Percentiles rank a stretch among this genome's conserved stretches.
phyloP scores from a whole-genome alignment of 23 red algal genomes.

The Gracilaria caudata region DNA sequence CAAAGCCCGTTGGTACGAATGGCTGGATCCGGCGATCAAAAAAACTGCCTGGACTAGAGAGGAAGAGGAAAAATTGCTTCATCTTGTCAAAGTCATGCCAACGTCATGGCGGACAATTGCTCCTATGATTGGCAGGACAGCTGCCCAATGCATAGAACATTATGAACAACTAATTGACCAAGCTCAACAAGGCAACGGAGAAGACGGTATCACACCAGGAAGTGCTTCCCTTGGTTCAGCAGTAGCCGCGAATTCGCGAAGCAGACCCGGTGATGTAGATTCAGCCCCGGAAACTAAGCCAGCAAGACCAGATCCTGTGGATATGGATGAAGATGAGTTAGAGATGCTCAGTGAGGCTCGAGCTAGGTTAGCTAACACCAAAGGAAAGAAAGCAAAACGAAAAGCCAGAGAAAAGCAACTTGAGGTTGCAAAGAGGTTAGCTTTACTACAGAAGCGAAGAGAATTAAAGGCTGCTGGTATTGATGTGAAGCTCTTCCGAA shows the following conservation, averaged over 20 bases:
- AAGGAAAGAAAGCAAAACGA: slow-evolving; percentile 93
- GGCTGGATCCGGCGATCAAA: slow-evolving; percentile 85
- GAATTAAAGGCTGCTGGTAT: slow-evolving; percentile 89
- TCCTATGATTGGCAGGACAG: slow-evolving; percentile 84
- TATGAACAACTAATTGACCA: slow-evolving; percentile 87
- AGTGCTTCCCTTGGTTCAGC: slow-evolving; percentile 12
- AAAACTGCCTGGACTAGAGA: slow-evolving; percentile 86
- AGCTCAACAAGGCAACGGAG: slow-evolving; percentile 46
- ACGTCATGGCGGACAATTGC: slow-evolving; percentile 93
- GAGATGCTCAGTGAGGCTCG: slow-evolving; percentile 93
- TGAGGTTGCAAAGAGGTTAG: slow-evolving; percentile 77
- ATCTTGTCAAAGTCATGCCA: slow-evolving; percentile 83
- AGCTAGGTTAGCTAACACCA: slow-evolving; percentile 89
- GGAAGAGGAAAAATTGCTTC: slow-evolving; percentile 89
- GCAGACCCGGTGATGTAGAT: slow-evolving; percentile 24
- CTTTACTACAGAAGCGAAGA: slow-evolving; percentile 79
- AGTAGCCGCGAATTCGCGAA: slow-evolving; percentile 10
- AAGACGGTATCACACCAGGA: background rate
- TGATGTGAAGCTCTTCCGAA: slow-evolving; percentile 40
- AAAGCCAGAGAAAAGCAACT: slow-evolving; percentile 89
- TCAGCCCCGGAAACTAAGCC: slow-evolving; percentile 74
- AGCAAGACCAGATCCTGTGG: slow-evolving; percentile 86
- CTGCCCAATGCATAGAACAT: slow-evolving; percentile 87
- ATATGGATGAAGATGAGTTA: slow-evolving; percentile 96
- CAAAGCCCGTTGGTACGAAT: slow-evolving; percentile 92